Evolutionary conservation across 2,329 filamentous ascomycete species (phyloP).

Genomic region (Pseudogymnoascus sp.): DNA sequence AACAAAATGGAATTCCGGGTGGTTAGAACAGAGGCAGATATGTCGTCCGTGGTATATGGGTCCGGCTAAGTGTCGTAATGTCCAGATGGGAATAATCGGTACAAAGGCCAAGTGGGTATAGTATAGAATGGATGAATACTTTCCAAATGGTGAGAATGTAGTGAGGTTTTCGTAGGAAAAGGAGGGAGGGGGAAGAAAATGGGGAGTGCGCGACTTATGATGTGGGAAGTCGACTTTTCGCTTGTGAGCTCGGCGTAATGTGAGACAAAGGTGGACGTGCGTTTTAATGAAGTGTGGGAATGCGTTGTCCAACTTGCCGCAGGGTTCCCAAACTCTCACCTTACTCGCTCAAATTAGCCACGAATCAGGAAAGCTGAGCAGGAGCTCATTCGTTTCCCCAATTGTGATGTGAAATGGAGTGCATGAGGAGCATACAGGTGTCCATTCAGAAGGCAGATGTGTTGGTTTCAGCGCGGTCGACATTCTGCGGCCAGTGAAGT

Average conservation of each 20-base stretch:
- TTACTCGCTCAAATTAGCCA: slow-evolving; percentile 6
- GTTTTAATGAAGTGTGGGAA: slow-evolving; percentile 5
- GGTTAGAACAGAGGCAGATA: slow-evolving; percentile 5
- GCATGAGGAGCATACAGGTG: background rate
- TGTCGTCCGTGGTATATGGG: slow-evolving; percentile 1
- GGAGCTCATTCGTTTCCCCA: slow-evolving; percentile 1
- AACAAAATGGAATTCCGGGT: slow-evolving; percentile 7
- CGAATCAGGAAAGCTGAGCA: background rate
- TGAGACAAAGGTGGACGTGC: slow-evolving; percentile 5
- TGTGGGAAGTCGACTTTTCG: background rate
- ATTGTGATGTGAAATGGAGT: background rate
- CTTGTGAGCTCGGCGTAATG: background rate
- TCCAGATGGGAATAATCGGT: slow-evolving; percentile 8
- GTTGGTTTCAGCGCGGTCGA: background rate
- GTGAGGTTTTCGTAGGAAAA: background rate
- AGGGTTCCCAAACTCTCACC: background rate
- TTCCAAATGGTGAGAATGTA: background rate
- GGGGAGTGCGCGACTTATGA: slow-evolving; percentile 9
- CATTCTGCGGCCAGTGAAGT: background rate
- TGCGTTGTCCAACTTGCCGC: slow-evolving; percentile 5
- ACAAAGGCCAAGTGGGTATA: background rate
- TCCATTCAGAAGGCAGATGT: slow-evolving; percentile 5
- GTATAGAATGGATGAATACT: slow-evolving; percentile 9
- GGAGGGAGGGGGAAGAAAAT: background rate
- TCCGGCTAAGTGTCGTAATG: background rate